Evolutionary conservation across 495 filamentous ascomycete genomes (phyloP).

Genomic region (Coniosporium apollinis): DNA sequence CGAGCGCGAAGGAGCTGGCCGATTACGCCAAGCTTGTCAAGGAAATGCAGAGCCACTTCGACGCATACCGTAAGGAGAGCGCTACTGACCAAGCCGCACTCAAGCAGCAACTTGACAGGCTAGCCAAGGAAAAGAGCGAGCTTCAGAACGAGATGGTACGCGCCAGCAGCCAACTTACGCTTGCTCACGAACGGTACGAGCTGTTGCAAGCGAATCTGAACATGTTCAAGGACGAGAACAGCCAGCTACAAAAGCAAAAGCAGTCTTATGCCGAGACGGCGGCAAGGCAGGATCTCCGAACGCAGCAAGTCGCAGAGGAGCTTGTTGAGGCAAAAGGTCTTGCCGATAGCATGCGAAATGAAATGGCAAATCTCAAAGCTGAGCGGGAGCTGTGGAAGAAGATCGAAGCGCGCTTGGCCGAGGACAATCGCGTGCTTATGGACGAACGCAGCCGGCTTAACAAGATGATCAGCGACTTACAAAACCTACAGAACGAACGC

Average conservation of each 20-base stretch:
- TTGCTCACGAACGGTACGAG: conserved; percentile 67
- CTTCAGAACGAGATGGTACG: conserved; percentile 65
- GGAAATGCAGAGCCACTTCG: conserved; percentile 79
- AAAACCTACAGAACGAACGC: conserved; percentile 77
- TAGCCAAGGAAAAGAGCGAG: conserved; percentile 64
- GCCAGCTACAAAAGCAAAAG: conserved; percentile 64
- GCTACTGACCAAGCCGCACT: conserved; percentile 59
- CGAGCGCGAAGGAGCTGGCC: conserved; percentile 28
- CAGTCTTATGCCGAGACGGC: conserved; percentile 60
- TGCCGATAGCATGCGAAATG: conserved; percentile 72
- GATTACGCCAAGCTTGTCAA: conserved; percentile 56
- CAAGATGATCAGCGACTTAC: conserved; percentile 56
- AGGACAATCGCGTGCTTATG: conserved; percentile 69
- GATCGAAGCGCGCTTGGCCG: conserved; percentile 69
- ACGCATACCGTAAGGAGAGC: conserved; percentile 74
- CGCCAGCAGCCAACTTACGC: conserved; percentile 61
- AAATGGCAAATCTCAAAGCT: conserved; percentile 81
- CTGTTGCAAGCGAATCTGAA: conserved; percentile 80
- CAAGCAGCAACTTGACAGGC: conserved; percentile 69
- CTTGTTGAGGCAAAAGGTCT: conserved; percentile 69
- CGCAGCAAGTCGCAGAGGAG: conserved; percentile 85
- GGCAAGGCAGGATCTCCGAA: conserved; percentile 74
- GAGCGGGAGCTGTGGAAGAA: conserved; percentile 84
- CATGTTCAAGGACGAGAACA: conserved; percentile 67
- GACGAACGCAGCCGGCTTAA: conserved; percentile 74